Conservation (phyloP, 139 green algal species). For the Chlorella sp. region DNA sequence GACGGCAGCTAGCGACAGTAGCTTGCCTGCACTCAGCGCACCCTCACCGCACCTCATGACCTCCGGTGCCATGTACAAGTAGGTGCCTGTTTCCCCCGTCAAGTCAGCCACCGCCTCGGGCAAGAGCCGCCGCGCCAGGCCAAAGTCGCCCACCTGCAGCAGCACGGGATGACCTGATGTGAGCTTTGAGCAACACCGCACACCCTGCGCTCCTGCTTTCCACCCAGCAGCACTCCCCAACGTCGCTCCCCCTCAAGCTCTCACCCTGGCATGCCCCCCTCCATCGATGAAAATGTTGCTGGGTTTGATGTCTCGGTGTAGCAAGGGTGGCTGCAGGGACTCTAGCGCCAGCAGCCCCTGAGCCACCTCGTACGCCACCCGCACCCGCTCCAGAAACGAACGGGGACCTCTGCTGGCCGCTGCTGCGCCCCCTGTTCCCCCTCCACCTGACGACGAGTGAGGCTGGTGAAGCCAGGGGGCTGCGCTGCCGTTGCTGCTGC, state of each 20-base stretch:
- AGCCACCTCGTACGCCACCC: constrained; percentile 50
- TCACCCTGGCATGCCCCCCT: constrained; percentile 39
- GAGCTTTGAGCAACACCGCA: too few species aligned
- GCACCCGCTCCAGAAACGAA: too few species aligned
- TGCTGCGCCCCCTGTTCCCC: too few species aligned
- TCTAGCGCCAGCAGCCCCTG: constrained; percentile 57
- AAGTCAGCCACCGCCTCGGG: constrained; percentile 28
- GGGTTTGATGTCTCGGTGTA: constrained; percentile 86
- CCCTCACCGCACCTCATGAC: constrained; percentile 46
- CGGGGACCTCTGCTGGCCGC: too few species aligned
- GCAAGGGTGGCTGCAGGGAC: constrained; percentile 48
- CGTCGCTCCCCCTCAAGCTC: too few species aligned
- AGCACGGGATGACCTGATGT: background rate
- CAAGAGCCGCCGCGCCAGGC: constrained; percentile 38
- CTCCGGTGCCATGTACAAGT: constrained; percentile 87
- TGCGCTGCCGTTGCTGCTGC: too few species aligned
- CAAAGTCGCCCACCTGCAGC: constrained; percentile 71
- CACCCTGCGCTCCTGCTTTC: too few species aligned
- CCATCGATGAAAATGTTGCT: constrained; percentile 70
- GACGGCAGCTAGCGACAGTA: background rate
- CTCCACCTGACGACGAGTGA: too few species aligned
- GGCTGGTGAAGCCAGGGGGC: too few species aligned
- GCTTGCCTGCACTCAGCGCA: background rate
- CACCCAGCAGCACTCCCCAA: background rate
- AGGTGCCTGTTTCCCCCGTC: constrained; percentile 82